phyloP scores from a whole-genome alignment of 371 early-diverging fungal species.

The Actinomortierella ambigua region DNA sequence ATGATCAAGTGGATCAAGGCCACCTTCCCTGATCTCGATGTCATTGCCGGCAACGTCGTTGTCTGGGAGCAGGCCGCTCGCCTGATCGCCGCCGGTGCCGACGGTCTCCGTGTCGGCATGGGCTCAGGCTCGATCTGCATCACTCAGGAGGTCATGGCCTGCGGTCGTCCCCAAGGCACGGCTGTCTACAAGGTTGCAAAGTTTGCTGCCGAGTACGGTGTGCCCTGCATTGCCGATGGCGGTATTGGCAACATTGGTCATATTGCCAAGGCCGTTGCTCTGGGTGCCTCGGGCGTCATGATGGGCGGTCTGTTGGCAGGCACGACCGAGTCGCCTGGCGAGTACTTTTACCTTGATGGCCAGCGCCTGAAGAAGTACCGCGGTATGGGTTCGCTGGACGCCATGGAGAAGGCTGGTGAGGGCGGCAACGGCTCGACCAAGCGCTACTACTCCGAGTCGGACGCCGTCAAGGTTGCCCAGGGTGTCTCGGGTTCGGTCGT shows the following conservation, averaged over 20 bases:
- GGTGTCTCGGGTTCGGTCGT: slow-evolving; percentile 95
- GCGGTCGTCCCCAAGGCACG: slow-evolving; percentile 98
- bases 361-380: slow-evolving; percentile 97
- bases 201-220: slow-evolving; percentile 90
- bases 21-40: slow-evolving; percentile 77
- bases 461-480: slow-evolving; percentile 98
- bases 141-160: slow-evolving; percentile 98
- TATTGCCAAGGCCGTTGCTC: slow-evolving; percentile 93
- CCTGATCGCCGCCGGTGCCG: slow-evolving; percentile 94
- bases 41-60: slow-evolving; percentile 97
- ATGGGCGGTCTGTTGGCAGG: slow-evolving; percentile 98
- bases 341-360: slow-evolving; percentile 97
- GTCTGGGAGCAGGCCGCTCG: slow-evolving; percentile 93
- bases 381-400: slow-evolving; percentile 97
- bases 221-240: slow-evolving; percentile 97
- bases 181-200: slow-evolving; percentile 95
- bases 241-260: slow-evolving; percentile 97
- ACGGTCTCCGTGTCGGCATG: slow-evolving; percentile 96
- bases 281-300: slow-evolving; percentile 96
- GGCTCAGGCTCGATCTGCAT: slow-evolving; percentile 98
- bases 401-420: slow-evolving; percentile 86
- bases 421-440: slow-evolving; percentile 84
- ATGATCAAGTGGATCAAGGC: slow-evolving; percentile 93
- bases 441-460: slow-evolving; percentile 95
- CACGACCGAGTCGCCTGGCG: slow-evolving; percentile 94